phyloP scores from a whole-genome alignment of 345 rosid genomes.

The Lepidium sativum region DNA sequence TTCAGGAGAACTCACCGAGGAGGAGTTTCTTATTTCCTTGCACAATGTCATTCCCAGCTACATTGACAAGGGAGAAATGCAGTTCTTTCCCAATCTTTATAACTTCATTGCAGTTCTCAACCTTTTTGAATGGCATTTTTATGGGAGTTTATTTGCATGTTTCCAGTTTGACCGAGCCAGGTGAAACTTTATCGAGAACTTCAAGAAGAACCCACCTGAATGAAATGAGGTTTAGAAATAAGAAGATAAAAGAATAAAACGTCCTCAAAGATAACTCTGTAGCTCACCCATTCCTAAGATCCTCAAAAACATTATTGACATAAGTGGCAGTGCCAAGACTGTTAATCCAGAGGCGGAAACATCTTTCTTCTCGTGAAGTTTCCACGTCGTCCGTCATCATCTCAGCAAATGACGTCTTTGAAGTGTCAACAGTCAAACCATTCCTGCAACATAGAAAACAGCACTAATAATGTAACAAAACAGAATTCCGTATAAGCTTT shows the following conservation, averaged over 20 bases:
- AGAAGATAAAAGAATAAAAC: not conserved
- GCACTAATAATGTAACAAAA: not conserved
- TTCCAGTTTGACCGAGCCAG: constrained; percentile 35
- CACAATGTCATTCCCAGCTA: constrained; percentile 78
- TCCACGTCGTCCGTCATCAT: constrained; percentile 96
- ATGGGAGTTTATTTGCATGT: constrained; percentile 31
- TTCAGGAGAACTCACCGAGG: constrained; percentile 24
- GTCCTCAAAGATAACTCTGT: not conserved
- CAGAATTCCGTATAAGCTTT: not conserved
- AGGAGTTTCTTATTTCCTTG: constrained; percentile 36
- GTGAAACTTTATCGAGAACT: constrained; percentile 32
- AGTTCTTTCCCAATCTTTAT: constrained; percentile 28
- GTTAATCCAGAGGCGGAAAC: constrained; percentile 97
- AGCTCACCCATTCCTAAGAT: constrained; percentile 84
- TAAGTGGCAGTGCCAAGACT: constrained; percentile 81
- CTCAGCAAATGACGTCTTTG: constrained; percentile 71
- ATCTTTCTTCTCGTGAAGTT: constrained; percentile 96
- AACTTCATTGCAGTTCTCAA: constrained; percentile 35
- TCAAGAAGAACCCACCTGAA: constrained; percentile 81
- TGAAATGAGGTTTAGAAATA: constrained; percentile 10
- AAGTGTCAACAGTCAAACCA: constrained; percentile 61
- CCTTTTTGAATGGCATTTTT: constrained; percentile 32
- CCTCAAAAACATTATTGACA: constrained; percentile 84
- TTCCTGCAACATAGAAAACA: constrained; percentile 49
- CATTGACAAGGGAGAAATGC: constrained; percentile 85